These are phyloP conservation scores for Penicillium nucicola DNA, from an alignment of 495 filamentous ascomycete genomes.

Conservation along the genomic window DNA sequence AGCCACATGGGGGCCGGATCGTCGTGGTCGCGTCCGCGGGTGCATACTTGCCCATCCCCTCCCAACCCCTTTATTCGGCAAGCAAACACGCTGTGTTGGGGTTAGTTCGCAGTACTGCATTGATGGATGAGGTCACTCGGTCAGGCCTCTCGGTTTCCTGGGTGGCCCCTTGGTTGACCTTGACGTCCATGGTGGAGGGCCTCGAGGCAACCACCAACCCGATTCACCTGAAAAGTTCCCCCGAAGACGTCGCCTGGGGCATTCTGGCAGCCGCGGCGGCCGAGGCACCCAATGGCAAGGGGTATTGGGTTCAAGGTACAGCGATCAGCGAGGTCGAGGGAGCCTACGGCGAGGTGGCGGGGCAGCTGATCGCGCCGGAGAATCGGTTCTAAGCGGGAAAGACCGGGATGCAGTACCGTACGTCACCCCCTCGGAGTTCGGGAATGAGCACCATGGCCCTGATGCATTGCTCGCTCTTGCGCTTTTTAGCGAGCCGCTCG, in stretches of 20 bases:
- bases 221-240: slow-evolving; percentile 12
- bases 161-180: slow-evolving; percentile 18
- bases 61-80: slow-evolving; percentile 19
- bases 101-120: slow-evolving; percentile 15
- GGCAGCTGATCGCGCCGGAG: slow-evolving; percentile 13
- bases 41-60: slow-evolving; percentile 20
- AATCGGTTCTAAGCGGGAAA: slow-evolving; percentile 13
- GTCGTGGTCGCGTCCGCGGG: slow-evolving; percentile 16
- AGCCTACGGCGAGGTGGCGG: slow-evolving; percentile 15
- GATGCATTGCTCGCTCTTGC: too few species aligned
- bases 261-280: slow-evolving; percentile 12
- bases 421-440: too few species aligned
- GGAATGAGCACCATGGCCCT: too few species aligned
- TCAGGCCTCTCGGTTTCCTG: slow-evolving; percentile 18
- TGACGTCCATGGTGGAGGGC: slow-evolving; percentile 21
- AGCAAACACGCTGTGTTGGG: slow-evolving; percentile 21
- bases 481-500: too few species aligned
- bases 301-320: slow-evolving; percentile 19
- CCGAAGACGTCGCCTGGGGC: slow-evolving; percentile 17
- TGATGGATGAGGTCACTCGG: slow-evolving; percentile 10
- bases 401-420: neutral
- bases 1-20: slow-evolving; percentile 14
- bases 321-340: slow-evolving; percentile 20
- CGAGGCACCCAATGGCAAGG: slow-evolving; percentile 16
- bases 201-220: slow-evolving; percentile 2